phyloP scores from a whole-genome alignment of 2,329 filamentous ascomycete species.

The Phyllosticta paracitricarpa region DNA sequence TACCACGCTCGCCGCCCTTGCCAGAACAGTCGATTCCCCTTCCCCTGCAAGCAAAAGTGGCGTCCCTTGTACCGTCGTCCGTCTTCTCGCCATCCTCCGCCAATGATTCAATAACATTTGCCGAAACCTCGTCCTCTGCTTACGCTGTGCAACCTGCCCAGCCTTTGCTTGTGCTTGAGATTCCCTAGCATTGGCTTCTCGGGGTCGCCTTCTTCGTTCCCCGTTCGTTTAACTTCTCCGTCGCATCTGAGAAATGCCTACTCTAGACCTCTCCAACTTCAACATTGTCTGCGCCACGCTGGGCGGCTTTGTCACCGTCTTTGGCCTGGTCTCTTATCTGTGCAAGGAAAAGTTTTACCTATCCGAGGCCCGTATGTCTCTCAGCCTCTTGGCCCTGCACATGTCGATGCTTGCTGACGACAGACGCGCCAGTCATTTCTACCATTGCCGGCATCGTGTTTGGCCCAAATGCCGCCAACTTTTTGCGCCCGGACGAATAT shows the following conservation, averaged over 20 bases:
- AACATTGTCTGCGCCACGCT: conserved; percentile 73
- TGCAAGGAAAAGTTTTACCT: conserved; percentile 85
- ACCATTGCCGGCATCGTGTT: conserved; percentile 69
- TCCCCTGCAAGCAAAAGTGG: conserved; percentile 2
- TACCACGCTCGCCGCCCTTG: neutral
- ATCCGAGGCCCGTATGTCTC: conserved; percentile 71
- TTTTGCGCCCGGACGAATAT: conserved; percentile 65
- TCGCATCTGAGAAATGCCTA: conserved; percentile 40
- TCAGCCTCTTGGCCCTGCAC: neutral
- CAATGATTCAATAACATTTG: conserved; percentile 25
- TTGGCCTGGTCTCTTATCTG: conserved; percentile 80
- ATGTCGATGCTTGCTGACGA: neutral
- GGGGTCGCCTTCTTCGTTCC: conserved; percentile 2
- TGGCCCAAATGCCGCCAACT: conserved; percentile 66
- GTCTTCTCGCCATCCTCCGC: neutral
- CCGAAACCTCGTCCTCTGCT: conserved; percentile 4
- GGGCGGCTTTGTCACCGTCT: conserved; percentile 82
- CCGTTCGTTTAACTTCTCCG: neutral
- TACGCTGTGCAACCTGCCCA: conserved; percentile 4
- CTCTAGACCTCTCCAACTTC: conserved; percentile 61
- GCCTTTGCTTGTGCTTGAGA: neutral
- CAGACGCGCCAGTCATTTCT: conserved; percentile 57
- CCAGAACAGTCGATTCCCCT: neutral
- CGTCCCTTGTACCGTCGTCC: neutral
- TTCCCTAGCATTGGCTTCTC: conserved; percentile 15